Percentiles rank a stretch among this genome's conserved stretches.
Evolutionary conservation across 192 early-diverging fungal genomes (phyloP).

Genomic region (Backusella morwellensis): DNA sequence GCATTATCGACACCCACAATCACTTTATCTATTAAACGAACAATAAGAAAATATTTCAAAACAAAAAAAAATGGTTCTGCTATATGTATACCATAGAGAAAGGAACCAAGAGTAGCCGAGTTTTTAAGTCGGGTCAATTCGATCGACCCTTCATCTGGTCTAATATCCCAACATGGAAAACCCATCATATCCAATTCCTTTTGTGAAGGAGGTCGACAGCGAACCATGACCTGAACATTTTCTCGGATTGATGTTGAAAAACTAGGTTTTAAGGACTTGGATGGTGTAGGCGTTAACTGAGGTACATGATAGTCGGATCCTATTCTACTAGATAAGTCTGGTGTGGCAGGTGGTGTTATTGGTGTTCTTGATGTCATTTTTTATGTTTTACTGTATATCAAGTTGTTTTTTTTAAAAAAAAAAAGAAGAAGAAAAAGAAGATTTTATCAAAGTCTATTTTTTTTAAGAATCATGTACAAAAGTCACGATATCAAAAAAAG

Average conservation of each 20-base stretch:
- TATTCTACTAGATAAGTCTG: background rate
- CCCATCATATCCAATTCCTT: constrained; percentile 49
- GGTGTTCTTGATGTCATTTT: background rate
- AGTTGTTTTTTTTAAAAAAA: background rate
- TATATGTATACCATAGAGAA: constrained; percentile 10
- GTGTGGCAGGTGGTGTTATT: constrained; percentile 10
- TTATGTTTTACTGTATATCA: background rate
- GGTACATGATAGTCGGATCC: background rate
- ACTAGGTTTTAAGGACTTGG: background rate
- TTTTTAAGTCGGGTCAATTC: constrained; percentile 3
- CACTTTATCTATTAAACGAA: constrained; percentile 39
- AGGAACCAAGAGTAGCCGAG: background rate
- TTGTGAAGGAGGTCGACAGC: constrained; percentile 65
- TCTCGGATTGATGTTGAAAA: constrained; percentile 15
- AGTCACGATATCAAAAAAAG: background rate
- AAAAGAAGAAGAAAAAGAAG: background rate
- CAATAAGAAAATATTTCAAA: background rate
- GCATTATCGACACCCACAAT: constrained; percentile 53
- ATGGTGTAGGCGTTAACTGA: background rate
- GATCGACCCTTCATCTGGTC: constrained; percentile 23
- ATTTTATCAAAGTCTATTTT: background rate
- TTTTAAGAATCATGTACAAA: background rate
- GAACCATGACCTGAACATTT: constrained; percentile 68
- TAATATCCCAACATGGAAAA: constrained; percentile 47
- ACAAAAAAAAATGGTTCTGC: background rate